Evolutionary conservation across 768 basidiomycete species (phyloP), one percentile per base, ranked within the genome.

Genomic region (Phylloporus sp.): DNA sequence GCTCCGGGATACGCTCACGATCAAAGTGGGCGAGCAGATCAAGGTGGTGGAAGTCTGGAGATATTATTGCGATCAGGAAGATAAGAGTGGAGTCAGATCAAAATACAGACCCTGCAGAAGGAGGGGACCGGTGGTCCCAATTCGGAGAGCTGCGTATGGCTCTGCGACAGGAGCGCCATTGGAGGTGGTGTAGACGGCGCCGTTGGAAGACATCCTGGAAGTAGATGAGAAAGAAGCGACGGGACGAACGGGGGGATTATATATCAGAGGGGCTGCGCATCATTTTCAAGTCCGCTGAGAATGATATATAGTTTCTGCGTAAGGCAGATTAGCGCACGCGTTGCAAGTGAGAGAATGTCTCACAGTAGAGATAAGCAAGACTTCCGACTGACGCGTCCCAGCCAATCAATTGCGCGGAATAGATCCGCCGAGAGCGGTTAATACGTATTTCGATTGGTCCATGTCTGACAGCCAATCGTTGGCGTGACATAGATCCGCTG

Each of bases 1-100:
- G 90, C 76, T 95, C 91, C 14, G 94, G 95, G 60, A 98, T 95
- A 64, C 95, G 86, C 69, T 96, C 93, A 49, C 90, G 84, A 66
- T 90, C 89, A 59, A 94, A 93, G 73, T 95, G 93, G 14, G 90
- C 84, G 52, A 98, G 81, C 39, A 86, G 73, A 69, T 92, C 90
- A 61, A 94, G 84, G 68, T 88, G 82, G 67, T 90, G 84, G 73
- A 90, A 91, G 65, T 92, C 89, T 87, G 49, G 45, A 11, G n/a
- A 23, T 29, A 23, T 17, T 45, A 33, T 17, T 45, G 34, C 38
- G 46, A 54, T 62, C 33, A 66, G 49, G 23, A 35, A 39, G 42
- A 43, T 46, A 18, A 49, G 14, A 15, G 20, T 45, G 6, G 17
- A 22, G 32, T 46, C 35, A n/a, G 7, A 8, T 6, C n/a, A n/a